Evolutionary conservation across 1,139 yeast genomes (phyloP), one percentile per base, ranked within the genome.

Genomic region (Debaryomycetaceae sp.): DNA sequence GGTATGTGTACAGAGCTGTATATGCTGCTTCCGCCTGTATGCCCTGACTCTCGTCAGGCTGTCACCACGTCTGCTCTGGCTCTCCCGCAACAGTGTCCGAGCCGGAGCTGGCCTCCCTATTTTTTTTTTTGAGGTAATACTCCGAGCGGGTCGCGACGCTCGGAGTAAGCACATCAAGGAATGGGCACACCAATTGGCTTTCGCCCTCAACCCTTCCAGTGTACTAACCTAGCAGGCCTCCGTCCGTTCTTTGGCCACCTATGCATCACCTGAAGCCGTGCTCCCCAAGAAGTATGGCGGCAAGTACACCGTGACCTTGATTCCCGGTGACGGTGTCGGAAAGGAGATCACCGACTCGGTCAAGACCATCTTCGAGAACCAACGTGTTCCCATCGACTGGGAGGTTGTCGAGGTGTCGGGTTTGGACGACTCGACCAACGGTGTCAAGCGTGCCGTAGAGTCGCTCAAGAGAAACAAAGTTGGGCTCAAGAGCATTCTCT

Each of bases 261-360:
- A 65, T 52, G 62, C 75, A 41, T 56, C 70, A 28, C 68, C 79
- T 36, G 85, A 78, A 54, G 56, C 78, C 40, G 75, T 75, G 41
- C 69, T 82, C 51, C 95, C 95, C 52, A 84, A 84, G 72, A 84
- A 86, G 68, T 88, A 86, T 65, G 97, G 97, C 48, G 95, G 96
- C 43, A 82, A 81, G 59, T 89, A 76, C 73, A 83, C 89, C 36
- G 95, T 88, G 37, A 88, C 96, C 35, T 73, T 91, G 58, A 83
- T 91, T 51, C 97, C 97, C 42, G 91, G 89, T 61, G 98, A 91
- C 59, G 98, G 98, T 76, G 83, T 89, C 45, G 98, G 98, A 63
- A 83, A 82, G 57, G 96, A 91, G 70, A 85, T 88, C 60, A 83
- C 97, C 39, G 93, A 84, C 61, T 83, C 96, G 23, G 98, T 91